These are phyloP conservation scores for Sordaria brevicollis DNA, from an alignment of 495 filamentous ascomycete genomes.

Conservation along the genomic window DNA sequence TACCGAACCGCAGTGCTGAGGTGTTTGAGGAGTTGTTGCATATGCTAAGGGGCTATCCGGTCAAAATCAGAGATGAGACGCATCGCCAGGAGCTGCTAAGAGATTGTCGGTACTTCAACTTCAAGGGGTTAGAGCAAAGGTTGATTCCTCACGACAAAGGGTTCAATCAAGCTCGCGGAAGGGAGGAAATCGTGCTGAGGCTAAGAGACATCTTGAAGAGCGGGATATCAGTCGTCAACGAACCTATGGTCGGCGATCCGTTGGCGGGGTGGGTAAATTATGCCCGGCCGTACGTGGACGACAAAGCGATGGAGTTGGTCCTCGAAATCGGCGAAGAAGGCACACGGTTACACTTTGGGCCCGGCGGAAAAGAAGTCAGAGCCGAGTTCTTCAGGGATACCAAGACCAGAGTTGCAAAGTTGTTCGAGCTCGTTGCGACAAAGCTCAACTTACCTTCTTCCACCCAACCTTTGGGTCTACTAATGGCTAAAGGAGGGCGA, in stretches of 20 bases:
- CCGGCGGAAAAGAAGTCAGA: slow-evolving; percentile 1
- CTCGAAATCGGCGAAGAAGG: slow-evolving; percentile 66
- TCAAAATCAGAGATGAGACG: slow-evolving; percentile 63
- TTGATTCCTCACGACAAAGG: slow-evolving; percentile 70
- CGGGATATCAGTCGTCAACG: slow-evolving; percentile 55
- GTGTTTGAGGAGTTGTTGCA: slow-evolving; percentile 79
- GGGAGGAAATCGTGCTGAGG: slow-evolving; percentile 69
- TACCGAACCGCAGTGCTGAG: slow-evolving; percentile 70
- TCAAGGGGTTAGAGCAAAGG: slow-evolving; percentile 82
- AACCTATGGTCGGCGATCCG: slow-evolving; percentile 28
- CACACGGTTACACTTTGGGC: slow-evolving; percentile 48
- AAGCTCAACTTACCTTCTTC: slow-evolving; percentile 62
- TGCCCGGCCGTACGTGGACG: slow-evolving; percentile 73
- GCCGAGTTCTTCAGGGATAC: slow-evolving; percentile 64
- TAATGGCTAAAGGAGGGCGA: slow-evolving; percentile 48
- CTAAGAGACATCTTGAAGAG: slow-evolving; percentile 80
- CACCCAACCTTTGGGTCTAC: slow-evolving; percentile 55
- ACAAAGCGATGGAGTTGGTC: slow-evolving; percentile 60
- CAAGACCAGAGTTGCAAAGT: slow-evolving; percentile 55
- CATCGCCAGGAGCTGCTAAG: slow-evolving; percentile 73
- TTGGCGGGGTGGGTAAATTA: slow-evolving; percentile 60
- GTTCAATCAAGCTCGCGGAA: slow-evolving; percentile 57
- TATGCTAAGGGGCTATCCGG: slow-evolving; percentile 75
- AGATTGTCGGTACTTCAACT: slow-evolving; percentile 87
- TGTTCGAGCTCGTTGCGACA: slow-evolving; percentile 71